These are phyloP conservation scores for Cladophialophora bantiana DNA, from an alignment of 2,329 filamentous ascomycete species.

Conservation along the genomic window DNA sequence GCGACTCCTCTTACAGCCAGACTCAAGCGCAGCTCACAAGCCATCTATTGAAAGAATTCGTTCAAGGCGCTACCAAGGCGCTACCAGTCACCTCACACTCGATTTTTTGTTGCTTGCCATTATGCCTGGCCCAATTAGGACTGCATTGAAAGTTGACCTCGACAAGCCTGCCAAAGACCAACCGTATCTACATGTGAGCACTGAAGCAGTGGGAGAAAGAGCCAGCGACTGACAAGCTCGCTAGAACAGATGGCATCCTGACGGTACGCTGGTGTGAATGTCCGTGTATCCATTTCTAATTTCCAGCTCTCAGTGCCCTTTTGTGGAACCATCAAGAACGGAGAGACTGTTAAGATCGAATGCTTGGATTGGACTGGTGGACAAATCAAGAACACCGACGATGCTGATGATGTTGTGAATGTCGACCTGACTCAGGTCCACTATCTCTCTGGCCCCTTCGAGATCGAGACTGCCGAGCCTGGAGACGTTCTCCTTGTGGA, in stretches of 20 bases:
- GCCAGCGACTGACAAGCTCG: conserved; percentile 7
- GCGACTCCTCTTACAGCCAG: conserved; percentile 3
- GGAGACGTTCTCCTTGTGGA: conserved; percentile 86
- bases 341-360: conserved; percentile 91
- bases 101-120: neutral
- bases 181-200: conserved; percentile 71
- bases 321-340: conserved; percentile 75
- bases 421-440: conserved; percentile 85
- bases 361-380: conserved; percentile 82
- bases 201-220: conserved; percentile 14
- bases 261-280: conserved; percentile 63
- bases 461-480: conserved; percentile 81
- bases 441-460: conserved; percentile 88
- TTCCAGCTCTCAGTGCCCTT: conserved; percentile 68
- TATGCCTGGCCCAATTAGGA: conserved; percentile 62
- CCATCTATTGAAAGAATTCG: neutral
- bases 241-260: conserved; percentile 92
- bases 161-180: conserved; percentile 75
- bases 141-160: conserved; percentile 74
- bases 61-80: neutral
- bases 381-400: conserved; percentile 88
- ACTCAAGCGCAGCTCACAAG: neutral
- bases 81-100: neutral
- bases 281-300: conserved; percentile 1
- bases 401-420: conserved; percentile 83